Percentiles rank a stretch among this genome's conserved stretches.
phyloP scores from a whole-genome alignment of 2,329 filamentous ascomycete genomes.

The Fusarium illudens region DNA sequence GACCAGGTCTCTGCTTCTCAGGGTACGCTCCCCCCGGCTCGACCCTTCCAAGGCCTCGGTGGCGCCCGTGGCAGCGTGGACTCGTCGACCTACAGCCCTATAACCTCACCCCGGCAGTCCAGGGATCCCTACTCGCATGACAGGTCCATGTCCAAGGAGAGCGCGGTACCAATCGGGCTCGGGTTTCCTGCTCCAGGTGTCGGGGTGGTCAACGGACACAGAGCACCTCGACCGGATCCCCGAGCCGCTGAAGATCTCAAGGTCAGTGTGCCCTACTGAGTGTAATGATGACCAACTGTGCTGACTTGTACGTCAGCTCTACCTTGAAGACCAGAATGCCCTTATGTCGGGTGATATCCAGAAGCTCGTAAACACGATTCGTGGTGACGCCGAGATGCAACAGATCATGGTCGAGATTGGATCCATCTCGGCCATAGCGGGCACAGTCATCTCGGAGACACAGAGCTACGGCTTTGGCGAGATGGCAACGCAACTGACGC shows the following conservation, averaged over 20 bases:
- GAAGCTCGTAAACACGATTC: conserved; percentile 77
- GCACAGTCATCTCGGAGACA: conserved; percentile 73
- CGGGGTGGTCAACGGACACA: conserved; percentile 51
- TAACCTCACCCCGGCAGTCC: conserved; percentile 73
- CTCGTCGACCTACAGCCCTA: conserved; percentile 78
- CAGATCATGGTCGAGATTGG: conserved; percentile 75
- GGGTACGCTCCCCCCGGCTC: conserved; percentile 58
- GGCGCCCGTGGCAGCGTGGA: conserved; percentile 67
- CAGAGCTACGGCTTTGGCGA: conserved; percentile 62
- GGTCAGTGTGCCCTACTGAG: conserved; percentile 36
- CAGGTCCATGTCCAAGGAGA: conserved; percentile 39
- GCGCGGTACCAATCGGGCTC: conserved; percentile 50
- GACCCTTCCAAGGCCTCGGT: conserved; percentile 67
- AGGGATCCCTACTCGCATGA: conserved; percentile 52
- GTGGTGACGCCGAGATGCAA: conserved; percentile 68
- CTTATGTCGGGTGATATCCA: conserved; percentile 82
- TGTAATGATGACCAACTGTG: not conserved
- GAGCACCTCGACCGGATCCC: conserved; percentile 49
- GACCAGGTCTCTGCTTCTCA: conserved; percentile 46
- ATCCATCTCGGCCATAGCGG: conserved; percentile 75
- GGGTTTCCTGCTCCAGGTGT: conserved; percentile 49
- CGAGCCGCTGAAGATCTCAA: conserved; percentile 60
- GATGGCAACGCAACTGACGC: conserved; percentile 65
- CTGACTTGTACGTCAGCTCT: conserved; percentile 61
- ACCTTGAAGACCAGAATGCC: conserved; percentile 84